These are phyloP conservation scores for Gyrodon lividus DNA, from an alignment of 768 basidiomycete genomes.

Conservation along the genomic window DNA sequence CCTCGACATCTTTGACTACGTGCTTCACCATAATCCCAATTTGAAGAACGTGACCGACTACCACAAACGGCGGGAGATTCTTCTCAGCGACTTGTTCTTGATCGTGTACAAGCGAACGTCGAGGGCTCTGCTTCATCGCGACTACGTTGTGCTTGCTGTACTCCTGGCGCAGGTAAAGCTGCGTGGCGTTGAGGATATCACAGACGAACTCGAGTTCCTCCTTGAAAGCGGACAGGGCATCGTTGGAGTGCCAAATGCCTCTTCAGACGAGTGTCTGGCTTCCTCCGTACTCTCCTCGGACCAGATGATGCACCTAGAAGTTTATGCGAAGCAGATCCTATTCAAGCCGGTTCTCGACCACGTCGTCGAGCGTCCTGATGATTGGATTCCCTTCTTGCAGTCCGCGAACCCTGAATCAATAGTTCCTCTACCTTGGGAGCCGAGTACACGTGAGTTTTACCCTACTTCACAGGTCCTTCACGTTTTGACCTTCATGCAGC, in stretches of 20 bases:
- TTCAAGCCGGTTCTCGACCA: constrained; percentile 77
- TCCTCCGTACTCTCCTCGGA: constrained; percentile 58
- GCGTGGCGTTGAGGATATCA: constrained; percentile 73
- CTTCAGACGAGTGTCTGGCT: constrained; percentile 37
- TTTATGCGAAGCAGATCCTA: constrained; percentile 66
- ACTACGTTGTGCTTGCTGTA: constrained; percentile 88
- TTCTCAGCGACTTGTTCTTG: constrained; percentile 87
- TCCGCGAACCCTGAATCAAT: constrained; percentile 62
- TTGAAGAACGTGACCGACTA: constrained; percentile 78
- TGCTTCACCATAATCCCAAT: constrained; percentile 90
- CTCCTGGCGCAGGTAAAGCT: constrained; percentile 88
- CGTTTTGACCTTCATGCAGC: constrained; percentile 41
- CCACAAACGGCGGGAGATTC: constrained; percentile 67
- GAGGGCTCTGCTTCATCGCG: constrained; percentile 83
- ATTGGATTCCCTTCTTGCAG: constrained; percentile 73
- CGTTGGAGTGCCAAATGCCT: constrained; percentile 34
- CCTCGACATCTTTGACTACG: constrained; percentile 96
- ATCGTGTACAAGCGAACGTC: constrained; percentile 87
- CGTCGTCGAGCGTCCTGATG: constrained; percentile 56
- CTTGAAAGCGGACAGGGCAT: constrained; percentile 81
- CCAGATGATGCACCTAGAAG: constrained; percentile 65
- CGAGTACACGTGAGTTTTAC: constrained; percentile 66
- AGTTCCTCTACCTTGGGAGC: constrained; percentile 80
- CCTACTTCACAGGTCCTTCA: neutral
- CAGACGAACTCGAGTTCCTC: constrained; percentile 88